Evolutionary conservation across 169 alveolate genomes (phyloP).

Genomic region (Cryptosporidium viatorum): DNA sequence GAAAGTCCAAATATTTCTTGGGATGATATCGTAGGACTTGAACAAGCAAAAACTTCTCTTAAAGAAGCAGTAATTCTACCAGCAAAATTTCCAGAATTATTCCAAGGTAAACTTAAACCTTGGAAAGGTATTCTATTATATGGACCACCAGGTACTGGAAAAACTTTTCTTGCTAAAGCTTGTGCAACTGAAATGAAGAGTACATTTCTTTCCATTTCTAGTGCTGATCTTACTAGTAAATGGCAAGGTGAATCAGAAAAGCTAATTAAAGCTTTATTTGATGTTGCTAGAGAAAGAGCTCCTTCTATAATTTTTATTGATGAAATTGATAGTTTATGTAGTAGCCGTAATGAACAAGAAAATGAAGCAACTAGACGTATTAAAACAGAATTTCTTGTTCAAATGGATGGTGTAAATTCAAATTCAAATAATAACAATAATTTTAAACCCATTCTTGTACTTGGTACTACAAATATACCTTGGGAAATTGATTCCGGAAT

Average conservation of each 20-base stretch:
- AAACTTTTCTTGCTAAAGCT: slow-evolving; percentile 98
- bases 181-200: slow-evolving; percentile 98
- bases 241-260: slow-evolving; percentile 99
- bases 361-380: slow-evolving; percentile 97
- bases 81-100: slow-evolving; percentile 93
- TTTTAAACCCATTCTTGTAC: slow-evolving; percentile 89
- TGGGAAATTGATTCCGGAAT: slow-evolving; percentile 99
- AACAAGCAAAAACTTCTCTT: slow-evolving; percentile 91
- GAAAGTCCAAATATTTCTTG: slow-evolving; percentile 93
- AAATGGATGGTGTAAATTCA: slow-evolving; percentile 95
- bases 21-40: slow-evolving; percentile 96
- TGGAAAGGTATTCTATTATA: slow-evolving; percentile 92
- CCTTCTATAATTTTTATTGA: slow-evolving; percentile 98
- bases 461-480: slow-evolving; percentile 95
- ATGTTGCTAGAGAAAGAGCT: slow-evolving; percentile 94
- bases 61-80: slow-evolving; percentile 97
- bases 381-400: slow-evolving; percentile 98
- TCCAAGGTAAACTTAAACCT: slow-evolving; percentile 90
- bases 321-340: slow-evolving; percentile 98
- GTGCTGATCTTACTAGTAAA: slow-evolving; percentile 97
- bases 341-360: slow-evolving; percentile 93
- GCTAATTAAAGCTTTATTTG: slow-evolving; percentile 92
- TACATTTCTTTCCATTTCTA: slow-evolving; percentile 94
- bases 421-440: slow-evolving; percentile 85
- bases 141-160: slow-evolving; percentile 99